Evolutionary conservation across 1,284 basidiomycete species (phyloP), one percentile per base, ranked within the genome.

Genomic region (Cutaneotrichosporon sp.): DNA sequence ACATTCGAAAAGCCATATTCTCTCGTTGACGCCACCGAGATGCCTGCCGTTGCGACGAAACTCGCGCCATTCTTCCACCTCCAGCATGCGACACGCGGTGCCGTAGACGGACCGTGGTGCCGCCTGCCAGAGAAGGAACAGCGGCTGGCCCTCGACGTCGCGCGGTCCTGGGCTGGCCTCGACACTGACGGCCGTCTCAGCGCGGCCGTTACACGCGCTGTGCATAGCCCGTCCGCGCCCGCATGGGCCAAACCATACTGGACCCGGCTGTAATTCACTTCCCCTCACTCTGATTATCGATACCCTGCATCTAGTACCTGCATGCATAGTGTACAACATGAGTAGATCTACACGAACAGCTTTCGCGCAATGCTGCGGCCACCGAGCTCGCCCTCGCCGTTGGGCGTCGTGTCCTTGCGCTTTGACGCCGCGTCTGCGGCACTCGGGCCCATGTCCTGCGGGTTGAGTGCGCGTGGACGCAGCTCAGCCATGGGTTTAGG

Each of bases 21-120:
- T 80, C 21, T 64, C 80, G 22, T 70, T 76, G 51, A 55, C 67
- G 33, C 69, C 78, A 72, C 83, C 82, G 52, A 34, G 77, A 76
- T 26, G 14, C 49, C 38, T 21, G 39, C 55, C 13, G 38, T 63
- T 50, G 61, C 59, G 9, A 40, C 59, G 8, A 67, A 84, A 22
- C 77, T 93, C 9, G 75, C 79, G 13, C 88, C 89, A 9, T 93
- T 83, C 75, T 94, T 92, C 74, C 78, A 78, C 61, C 79, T 91
- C 48, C 76, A 73, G 12, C 90, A 92, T 66, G 78, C 87, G 4
- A 76, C 77, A 33, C 82, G 81, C 43, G 90, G 90, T 7, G 77
- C 77, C 48, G 68, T 90, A 21, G 73, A 77, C 17, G 90, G 90
- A 0, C 90, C 90, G 12, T 93, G 83, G 73, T 70, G 76, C 44